Base-by-base conservation (phyloP, 2,329 filamentous ascomycete genomes). In the Teratosphaeria nubilosa region DNA sequence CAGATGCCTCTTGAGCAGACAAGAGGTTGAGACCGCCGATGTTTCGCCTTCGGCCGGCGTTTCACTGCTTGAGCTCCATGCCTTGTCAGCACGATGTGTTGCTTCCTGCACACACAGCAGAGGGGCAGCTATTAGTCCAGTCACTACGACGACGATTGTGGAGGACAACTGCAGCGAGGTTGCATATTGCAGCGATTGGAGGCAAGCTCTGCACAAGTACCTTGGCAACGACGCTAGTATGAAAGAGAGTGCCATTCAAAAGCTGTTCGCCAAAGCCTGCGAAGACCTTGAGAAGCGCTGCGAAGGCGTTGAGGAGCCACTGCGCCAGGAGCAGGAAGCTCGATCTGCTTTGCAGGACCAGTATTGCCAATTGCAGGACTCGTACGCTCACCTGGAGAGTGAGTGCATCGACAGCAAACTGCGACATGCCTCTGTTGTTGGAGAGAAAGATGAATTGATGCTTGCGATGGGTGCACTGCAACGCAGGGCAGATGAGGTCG, bases 251-350 rank as follows among this genome's bases (percentile, higher is more conserved):
- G 70, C 69, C 1, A 69, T 84, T 9, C 67, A 80, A 30, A 72
- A 74, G 10, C 74, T 78, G 22, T 76, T 85, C 16, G 74, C 77
- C 16, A 75, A 79, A 34, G 77, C 81, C 13, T 84, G 82, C 64
- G 74, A 76, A 25, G 80, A 83, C 58, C 72, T 85, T 1, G 82
- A 85, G 63, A 70, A 70, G 10, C 77, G 82, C 7, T 85, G 82
- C 64, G 74, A 78, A 34, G 76, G 75, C 32, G 74, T 80, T 1
- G 82, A 85, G 68, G 74, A 74, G 54, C 82, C 82, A 5, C 70
- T 85, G 13, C 74, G 75, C 4, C 69, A 71, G 16, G 79, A 80
- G 62, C 69, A 72, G 57, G 66, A 69, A 16, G 74, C 67, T 58
- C 67, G 75, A 2, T 59, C 69, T 9, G 62, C 64, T 10, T 58